Conservation (phyloP, 192 early-diverging fungal genomes). For the Ambispora gerdemannii region DNA sequence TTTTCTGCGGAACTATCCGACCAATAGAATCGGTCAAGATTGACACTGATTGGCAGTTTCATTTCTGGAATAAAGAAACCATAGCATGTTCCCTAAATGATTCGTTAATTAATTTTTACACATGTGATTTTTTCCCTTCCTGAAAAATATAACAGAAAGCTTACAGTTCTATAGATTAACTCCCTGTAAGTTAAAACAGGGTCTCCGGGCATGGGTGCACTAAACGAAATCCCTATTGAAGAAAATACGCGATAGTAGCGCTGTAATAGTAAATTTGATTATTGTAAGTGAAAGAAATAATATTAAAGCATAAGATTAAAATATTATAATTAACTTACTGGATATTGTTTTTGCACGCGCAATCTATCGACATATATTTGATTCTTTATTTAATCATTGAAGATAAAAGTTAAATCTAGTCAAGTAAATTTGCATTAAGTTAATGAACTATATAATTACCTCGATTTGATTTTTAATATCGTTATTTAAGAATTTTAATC, state of each 20-base stretch:
- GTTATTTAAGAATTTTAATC: constrained; percentile 1
- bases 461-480: background rate
- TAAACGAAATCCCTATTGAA: constrained; percentile 7
- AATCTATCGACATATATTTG: background rate
- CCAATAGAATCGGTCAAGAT: background rate
- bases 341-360: constrained; percentile 7
- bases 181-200: constrained; percentile 15
- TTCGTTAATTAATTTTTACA: background rate
- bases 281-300: background rate
- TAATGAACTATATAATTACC: background rate
- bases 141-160: background rate
- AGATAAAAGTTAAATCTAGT: background rate
- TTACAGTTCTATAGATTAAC: constrained; percentile 3
- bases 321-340: constrained; percentile 1
- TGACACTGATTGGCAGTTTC: background rate
- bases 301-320: background rate
- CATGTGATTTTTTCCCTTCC: background rate
- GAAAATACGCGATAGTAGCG: constrained; percentile 3
- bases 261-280: background rate
- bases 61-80: background rate
- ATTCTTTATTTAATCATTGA: background rate
- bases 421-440: background rate
- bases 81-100: constrained; percentile 13
- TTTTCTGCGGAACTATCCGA: background rate
- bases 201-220: background rate